Percentiles rank a stretch among this genome's conserved stretches.
Evolutionary conservation across 805 yeast genomes (phyloP).

Genomic region (Sugiyamaella floridensis): DNA sequence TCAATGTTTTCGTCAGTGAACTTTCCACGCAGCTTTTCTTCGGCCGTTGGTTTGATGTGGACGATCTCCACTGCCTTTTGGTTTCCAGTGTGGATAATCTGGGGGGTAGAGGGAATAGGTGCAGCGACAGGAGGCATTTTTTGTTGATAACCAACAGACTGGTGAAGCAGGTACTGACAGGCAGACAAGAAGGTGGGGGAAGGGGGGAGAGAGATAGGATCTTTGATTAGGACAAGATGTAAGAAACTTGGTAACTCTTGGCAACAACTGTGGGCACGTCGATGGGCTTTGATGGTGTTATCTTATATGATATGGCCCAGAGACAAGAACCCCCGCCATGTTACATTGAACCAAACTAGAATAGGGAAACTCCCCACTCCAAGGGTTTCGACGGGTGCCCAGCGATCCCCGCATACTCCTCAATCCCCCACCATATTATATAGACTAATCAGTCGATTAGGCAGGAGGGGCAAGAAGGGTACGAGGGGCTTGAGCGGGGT

Average conservation of each 20-base stretch:
- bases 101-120: neutral
- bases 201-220: too few relatives aligned
- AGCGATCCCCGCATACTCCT: neutral
- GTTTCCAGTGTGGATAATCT: slow-evolving; percentile 7
- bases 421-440: neutral
- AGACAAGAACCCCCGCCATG: neutral
- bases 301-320: neutral
- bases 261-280: neutral
- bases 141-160: neutral
- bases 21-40: slow-evolving; percentile 5
- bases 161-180: neutral
- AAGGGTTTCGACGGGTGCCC: too few relatives aligned
- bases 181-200: too few relatives aligned
- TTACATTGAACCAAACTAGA: neutral
- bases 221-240: too few relatives aligned
- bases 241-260: neutral
- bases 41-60: slow-evolving; percentile 3
- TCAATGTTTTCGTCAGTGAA: slow-evolving; percentile 6
- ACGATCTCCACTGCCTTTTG: slow-evolving; percentile 8
- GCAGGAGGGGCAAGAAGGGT: neutral
- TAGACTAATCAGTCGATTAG: neutral
- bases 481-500: neutral
- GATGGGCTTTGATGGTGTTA: neutral
- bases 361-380: too few relatives aligned
- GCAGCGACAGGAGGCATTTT: neutral